A percentile compares a stretch with the other conserved stretches of the same genome.
Evolutionary conservation across 345 rosid genomes (phyloP).

Genomic region (Corymbia maculata): DNA sequence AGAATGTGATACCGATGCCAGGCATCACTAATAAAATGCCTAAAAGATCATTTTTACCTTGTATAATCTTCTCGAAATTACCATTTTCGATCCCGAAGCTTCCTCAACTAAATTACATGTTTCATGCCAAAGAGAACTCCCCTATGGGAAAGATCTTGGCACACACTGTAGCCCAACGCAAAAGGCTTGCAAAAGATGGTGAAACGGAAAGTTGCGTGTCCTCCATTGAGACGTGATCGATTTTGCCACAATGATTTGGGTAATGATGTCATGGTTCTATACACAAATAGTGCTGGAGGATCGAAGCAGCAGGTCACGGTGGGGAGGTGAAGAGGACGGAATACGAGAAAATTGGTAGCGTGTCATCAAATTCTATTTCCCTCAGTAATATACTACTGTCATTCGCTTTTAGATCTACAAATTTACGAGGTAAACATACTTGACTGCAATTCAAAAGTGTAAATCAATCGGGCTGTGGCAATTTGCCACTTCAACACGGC

Average conservation of each 20-base stretch:
- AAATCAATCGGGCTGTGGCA: constrained; percentile 68
- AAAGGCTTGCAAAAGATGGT: constrained; percentile 47
- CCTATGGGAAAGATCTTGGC: constrained; percentile 39
- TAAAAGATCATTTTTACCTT: constrained; percentile 78
- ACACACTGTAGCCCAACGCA: constrained; percentile 48
- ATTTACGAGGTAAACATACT: constrained; percentile 64
- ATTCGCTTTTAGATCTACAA: constrained; percentile 74
- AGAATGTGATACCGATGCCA: constrained; percentile 65
- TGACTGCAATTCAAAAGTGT: constrained; percentile 29
- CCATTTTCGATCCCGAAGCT: constrained; percentile 44
- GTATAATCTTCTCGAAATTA: constrained; percentile 36
- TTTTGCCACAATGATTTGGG: constrained; percentile 63
- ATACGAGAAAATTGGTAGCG: constrained; percentile 61
- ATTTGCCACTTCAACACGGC: constrained; percentile 81
- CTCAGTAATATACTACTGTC: constrained; percentile 70
- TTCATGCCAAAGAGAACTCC: constrained; percentile 53
- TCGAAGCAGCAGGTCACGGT: constrained; percentile 39
- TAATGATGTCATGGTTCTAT: constrained; percentile 36
- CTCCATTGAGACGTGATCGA: constrained; percentile 85
- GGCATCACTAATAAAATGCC: constrained; percentile 87
- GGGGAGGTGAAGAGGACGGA: constrained; percentile 41
- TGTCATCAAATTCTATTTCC: constrained; percentile 87
- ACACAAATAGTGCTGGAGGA: constrained; percentile 46
- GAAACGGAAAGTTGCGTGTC: constrained; percentile 83
- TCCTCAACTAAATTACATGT: constrained; percentile 15